Evolutionary conservation across 495 filamentous ascomycete genomes (phyloP).

Genomic region (Aspergillus bertholletiae): DNA sequence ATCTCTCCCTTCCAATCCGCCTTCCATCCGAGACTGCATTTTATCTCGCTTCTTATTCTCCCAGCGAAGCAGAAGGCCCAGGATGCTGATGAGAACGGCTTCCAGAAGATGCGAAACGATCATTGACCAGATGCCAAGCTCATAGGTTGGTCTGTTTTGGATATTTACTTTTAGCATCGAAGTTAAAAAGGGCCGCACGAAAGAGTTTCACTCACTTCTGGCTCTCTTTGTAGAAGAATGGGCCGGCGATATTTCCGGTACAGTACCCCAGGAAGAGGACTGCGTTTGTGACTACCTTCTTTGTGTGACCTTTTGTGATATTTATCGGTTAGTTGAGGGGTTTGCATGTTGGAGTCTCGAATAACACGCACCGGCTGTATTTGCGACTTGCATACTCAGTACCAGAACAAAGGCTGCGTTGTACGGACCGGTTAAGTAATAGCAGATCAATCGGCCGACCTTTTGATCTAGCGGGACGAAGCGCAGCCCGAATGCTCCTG

Average conservation of each 20-base stretch:
- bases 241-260: slow-evolving; percentile 52
- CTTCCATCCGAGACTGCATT: slow-evolving; percentile 44
- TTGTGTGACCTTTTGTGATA: slow-evolving; percentile 47
- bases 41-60: slow-evolving; percentile 56
- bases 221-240: slow-evolving; percentile 58
- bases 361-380: slow-evolving; percentile 42
- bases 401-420: slow-evolving; percentile 59
- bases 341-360: not conserved
- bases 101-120: slow-evolving; percentile 58
- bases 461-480: slow-evolving; percentile 44
- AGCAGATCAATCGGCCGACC: slow-evolving; percentile 52
- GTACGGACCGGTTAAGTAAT: slow-evolving; percentile 56
- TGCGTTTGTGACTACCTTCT: slow-evolving; percentile 60
- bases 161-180: not conserved
- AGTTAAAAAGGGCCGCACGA: not conserved
- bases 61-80: slow-evolving; percentile 47
- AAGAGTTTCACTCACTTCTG: slow-evolving; percentile 39
- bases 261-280: slow-evolving; percentile 53
- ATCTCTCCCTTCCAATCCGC: slow-evolving; percentile 46
- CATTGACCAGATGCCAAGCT: slow-evolving; percentile 60
- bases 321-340: not conserved
- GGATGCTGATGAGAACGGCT: slow-evolving; percentile 40
- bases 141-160: slow-evolving; percentile 40
- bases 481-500: slow-evolving; percentile 52
- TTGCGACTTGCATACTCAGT: slow-evolving; percentile 55